These are phyloP conservation scores for Amauroascus verrucosus DNA, from an alignment of 2,329 filamentous ascomycete species.

Conservation along the genomic window DNA sequence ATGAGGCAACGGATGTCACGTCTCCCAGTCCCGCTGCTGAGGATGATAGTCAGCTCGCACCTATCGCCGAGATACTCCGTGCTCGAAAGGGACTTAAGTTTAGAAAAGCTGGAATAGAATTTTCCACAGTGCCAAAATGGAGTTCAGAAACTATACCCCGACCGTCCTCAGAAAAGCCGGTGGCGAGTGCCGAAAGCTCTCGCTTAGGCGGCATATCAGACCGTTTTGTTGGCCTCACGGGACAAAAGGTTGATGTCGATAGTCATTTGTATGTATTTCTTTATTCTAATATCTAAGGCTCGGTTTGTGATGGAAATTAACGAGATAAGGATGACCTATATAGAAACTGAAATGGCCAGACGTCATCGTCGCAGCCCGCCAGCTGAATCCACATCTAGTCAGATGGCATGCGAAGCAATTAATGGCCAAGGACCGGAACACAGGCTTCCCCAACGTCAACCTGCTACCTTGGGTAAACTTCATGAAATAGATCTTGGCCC, in stretches of 20 bases:
- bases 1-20: not conserved
- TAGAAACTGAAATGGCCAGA: slow-evolving; percentile 57
- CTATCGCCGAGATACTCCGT: slow-evolving; percentile 29
- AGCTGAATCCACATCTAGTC: not conserved
- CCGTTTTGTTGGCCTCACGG: slow-evolving; percentile 50
- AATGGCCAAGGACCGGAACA: slow-evolving; percentile 14
- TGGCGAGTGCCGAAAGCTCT: slow-evolving; percentile 27
- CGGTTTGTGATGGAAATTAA: slow-evolving; percentile 38
- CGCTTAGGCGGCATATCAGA: slow-evolving; percentile 35
- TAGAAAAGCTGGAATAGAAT: slow-evolving; percentile 39
- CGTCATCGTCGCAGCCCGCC: slow-evolving; percentile 18
- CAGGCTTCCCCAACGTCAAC: slow-evolving; percentile 33
- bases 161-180: slow-evolving; percentile 20
- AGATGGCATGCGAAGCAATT: not conserved
- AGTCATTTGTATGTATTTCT: slow-evolving; percentile 51
- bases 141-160: slow-evolving; percentile 11
- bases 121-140: slow-evolving; percentile 29
- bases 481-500: slow-evolving; percentile 48
- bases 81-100: slow-evolving; percentile 29
- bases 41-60: slow-evolving; percentile 14
- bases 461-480: slow-evolving; percentile 46
- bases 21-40: not conserved
- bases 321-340: slow-evolving; percentile 55
- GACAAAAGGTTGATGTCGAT: slow-evolving; percentile 48
- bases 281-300: not conserved